A percentile compares a stretch with the other conserved stretches of the same genome.
Conservation (phyloP, 768 basidiomycete species). For the Collybia sp. region DNA sequence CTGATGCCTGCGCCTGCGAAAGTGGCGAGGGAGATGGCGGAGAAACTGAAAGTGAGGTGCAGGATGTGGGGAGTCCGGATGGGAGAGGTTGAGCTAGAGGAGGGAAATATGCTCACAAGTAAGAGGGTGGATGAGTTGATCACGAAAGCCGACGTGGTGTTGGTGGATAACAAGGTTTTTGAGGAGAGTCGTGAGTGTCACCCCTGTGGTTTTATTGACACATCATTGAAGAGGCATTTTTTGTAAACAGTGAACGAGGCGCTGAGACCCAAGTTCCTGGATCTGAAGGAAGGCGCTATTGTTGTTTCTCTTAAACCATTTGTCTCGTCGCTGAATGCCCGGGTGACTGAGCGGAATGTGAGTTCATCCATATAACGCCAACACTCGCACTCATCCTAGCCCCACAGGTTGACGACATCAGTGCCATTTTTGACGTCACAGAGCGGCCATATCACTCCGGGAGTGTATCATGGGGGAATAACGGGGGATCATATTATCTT, state of each 20-base stretch:
- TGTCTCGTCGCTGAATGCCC: conserved; percentile 64
- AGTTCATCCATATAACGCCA: conserved; percentile 15
- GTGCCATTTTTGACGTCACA: conserved; percentile 75
- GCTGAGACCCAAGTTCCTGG: conserved; percentile 84
- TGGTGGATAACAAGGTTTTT: conserved; percentile 89
- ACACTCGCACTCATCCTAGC: conserved; percentile 1
- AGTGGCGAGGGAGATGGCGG: conserved; percentile 72
- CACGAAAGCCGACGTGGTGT: conserved; percentile 80
- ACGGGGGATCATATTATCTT: conserved; percentile 66
- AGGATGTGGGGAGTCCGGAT: conserved; percentile 87
- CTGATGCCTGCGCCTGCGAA: conserved; percentile 73
- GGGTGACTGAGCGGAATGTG: conserved; percentile 83
- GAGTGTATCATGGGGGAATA: conserved; percentile 78
- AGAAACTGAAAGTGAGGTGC: conserved; percentile 72
- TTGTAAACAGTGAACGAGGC: conserved; percentile 71
- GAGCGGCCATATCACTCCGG: conserved; percentile 66
- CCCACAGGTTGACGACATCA: conserved; percentile 67
- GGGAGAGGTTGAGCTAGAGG: conserved; percentile 72
- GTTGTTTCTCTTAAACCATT: conserved; percentile 89
- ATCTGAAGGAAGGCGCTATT: conserved; percentile 88
- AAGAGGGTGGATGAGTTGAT: conserved; percentile 65
- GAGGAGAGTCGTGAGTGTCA: conserved; percentile 57
- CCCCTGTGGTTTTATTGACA: neutral
- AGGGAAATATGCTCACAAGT: conserved; percentile 83
- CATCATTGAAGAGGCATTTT: neutral